Evolutionary conservation across 2,329 filamentous ascomycete genomes (phyloP).

Genomic region (Fusarium sarcochroum): DNA sequence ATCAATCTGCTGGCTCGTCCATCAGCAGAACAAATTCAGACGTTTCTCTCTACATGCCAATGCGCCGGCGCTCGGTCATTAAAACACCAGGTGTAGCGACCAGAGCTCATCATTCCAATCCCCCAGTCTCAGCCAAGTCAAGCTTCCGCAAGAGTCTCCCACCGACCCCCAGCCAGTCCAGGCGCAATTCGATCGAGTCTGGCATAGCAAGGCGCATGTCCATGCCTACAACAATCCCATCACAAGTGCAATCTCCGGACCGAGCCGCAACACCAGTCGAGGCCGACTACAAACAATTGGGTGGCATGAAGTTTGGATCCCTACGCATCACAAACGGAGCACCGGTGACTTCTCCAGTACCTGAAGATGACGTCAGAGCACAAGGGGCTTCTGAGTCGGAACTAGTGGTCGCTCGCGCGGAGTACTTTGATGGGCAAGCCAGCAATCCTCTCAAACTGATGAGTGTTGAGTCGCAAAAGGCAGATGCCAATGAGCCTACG

Average conservation of each 20-base stretch:
- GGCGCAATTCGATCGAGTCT: slow-evolving; percentile 58
- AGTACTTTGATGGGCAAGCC: slow-evolving; percentile 27
- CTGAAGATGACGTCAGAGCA: slow-evolving; percentile 34
- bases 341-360: slow-evolving; percentile 62
- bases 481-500: slow-evolving; percentile 6
- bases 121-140: slow-evolving; percentile 47
- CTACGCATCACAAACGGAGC: slow-evolving; percentile 73
- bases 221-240: slow-evolving; percentile 48
- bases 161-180: slow-evolving; percentile 56
- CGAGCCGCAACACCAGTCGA: slow-evolving; percentile 62
- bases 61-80: slow-evolving; percentile 63
- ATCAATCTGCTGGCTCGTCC: slow-evolving; percentile 35
- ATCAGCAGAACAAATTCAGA: slow-evolving; percentile 60
- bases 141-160: slow-evolving; percentile 58
- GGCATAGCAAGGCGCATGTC: slow-evolving; percentile 52
- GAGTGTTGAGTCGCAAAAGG: slow-evolving; percentile 3
- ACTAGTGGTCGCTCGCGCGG: slow-evolving; percentile 4
- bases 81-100: slow-evolving; percentile 67
- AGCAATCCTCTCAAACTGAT: slow-evolving; percentile 15
- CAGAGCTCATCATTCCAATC: slow-evolving; percentile 50
- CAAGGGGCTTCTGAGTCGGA: slow-evolving; percentile 22
- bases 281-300: slow-evolving; percentile 70
- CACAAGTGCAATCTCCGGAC: slow-evolving; percentile 35
- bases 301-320: slow-evolving; percentile 73
- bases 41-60: slow-evolving; percentile 61